These are phyloP conservation scores for Colletotrichum chrysophilum DNA, from an alignment of 2,329 filamentous ascomycete species.

Conservation along the genomic window DNA sequence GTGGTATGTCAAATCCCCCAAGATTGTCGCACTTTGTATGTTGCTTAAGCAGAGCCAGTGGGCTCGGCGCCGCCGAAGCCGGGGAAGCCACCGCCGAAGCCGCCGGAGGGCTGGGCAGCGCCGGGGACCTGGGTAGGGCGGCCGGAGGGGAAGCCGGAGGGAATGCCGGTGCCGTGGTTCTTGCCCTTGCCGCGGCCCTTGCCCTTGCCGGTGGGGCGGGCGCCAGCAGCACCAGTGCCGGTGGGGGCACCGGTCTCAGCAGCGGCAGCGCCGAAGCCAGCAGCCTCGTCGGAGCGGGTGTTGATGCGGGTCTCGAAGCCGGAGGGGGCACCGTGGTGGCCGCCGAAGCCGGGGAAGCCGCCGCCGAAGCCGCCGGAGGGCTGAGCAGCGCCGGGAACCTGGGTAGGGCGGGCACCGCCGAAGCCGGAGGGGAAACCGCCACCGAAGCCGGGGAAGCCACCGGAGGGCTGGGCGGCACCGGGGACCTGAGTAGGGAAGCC, in stretches of 20 bases:
- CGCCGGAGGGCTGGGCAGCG: conserved; percentile 9
- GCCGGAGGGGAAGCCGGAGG: conserved; percentile 10
- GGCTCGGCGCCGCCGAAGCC: conserved; percentile 1
- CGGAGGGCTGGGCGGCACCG: conserved; percentile 12
- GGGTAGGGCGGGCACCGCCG: conserved; percentile 6
- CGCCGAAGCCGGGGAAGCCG: conserved; percentile 2
- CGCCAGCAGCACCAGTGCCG: background rate
- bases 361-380: conserved; percentile 10
- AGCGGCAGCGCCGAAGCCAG: background rate
- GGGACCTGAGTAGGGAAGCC: conserved; percentile 5
- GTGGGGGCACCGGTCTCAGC: background rate
- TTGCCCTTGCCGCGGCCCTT: conserved; percentile 3
- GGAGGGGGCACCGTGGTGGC: background rate
- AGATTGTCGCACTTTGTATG: background rate
- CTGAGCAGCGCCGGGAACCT: conserved; percentile 3
- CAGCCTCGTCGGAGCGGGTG: background rate
- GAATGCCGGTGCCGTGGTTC: conserved; percentile 7
- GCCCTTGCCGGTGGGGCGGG: conserved; percentile 4
- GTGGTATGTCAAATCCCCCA: background rate
- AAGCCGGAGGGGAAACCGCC: background rate
- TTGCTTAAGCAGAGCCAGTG: background rate
- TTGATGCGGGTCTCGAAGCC: conserved; percentile 13
- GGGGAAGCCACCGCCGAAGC: conserved; percentile 3
- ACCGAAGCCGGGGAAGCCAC: background rate
- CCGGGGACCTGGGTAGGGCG: conserved; percentile 13